Evolutionary conservation across 1,139 yeast genomes (phyloP), one percentile per base, ranked within the genome.

Genomic region (Magnusiomyces suaveolens): DNA sequence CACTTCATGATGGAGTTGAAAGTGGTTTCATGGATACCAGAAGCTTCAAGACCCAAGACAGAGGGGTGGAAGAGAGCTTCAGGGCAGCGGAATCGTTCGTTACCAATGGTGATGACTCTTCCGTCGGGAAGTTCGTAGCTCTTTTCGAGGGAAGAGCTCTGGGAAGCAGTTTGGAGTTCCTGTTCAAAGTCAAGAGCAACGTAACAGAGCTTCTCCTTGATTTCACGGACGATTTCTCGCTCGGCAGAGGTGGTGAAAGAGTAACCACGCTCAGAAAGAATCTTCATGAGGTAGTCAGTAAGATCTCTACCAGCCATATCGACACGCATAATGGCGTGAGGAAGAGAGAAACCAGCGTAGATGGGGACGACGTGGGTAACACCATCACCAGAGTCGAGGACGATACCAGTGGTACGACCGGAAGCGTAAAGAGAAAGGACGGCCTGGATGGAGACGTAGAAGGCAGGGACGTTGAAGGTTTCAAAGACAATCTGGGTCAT

Each of bases 361-460:
- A 92, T 92, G 75, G 98, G 98, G 64, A 92, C 98, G 76, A 92
- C 97, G 95, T 92, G 98, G 70, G 97, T 89, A 70, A 92, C 98
- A 86, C 98, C 98, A 75, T 92, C 98, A 83, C 98, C 98, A 63
- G 97, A 89, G 79, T 92, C 98, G 74, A 92, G 83, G 64, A 92
- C 98, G 71, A 92, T 90, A 88, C 98, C 98, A 66, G 98, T 92
- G 69, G 97, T 94, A 85, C 97, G 92, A 81, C 98, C 98, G 64
- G 97, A 89, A 60, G 98, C 90, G 81, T 92, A 92, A 73, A 92
- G 82, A 60, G 98, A 90, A 73, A 92, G 83, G 61, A 92, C 97
- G 69, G 98, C 97, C 80, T 92, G 98, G 72, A 92, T 90, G 68
- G 96, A 85, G 66, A 92, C 97, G 84, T 92, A 92, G 80, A 92